These are phyloP conservation scores for Phytophthora megakarya DNA, from an alignment of 352 stramenopile genomes.

Conservation along the genomic window DNA sequence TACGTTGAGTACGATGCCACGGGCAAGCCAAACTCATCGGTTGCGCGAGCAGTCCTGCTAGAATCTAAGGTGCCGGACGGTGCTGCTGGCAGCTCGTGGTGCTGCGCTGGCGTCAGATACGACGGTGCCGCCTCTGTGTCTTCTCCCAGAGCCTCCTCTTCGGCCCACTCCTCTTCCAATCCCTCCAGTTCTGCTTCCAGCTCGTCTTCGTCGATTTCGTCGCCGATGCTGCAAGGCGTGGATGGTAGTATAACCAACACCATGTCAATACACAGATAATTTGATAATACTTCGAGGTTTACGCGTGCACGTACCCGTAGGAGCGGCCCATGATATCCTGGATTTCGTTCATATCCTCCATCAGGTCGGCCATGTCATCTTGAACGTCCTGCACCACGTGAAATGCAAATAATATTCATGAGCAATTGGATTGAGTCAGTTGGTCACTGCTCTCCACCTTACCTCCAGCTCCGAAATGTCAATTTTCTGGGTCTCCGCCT, in stretches of 20 bases:
- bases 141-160: constrained; percentile 56
- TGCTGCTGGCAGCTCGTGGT: constrained; percentile 63
- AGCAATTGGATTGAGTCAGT: neutral
- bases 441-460: constrained; percentile 6
- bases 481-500: constrained; percentile 95
- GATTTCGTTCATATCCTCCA: constrained; percentile 99
- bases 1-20: constrained; percentile 48
- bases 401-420: neutral
- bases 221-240: constrained; percentile 71
- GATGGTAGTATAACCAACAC: neutral
- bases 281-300: too few species aligned
- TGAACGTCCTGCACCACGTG: constrained; percentile 83
- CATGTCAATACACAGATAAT: too few species aligned
- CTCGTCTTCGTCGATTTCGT: constrained; percentile 95
- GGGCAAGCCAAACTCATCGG: constrained; percentile 81
- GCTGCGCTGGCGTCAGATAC: constrained; percentile 59
- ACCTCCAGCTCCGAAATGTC: constrained; percentile 96
- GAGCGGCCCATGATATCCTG: constrained; percentile 96
- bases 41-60: constrained; percentile 31
- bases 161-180: constrained; percentile 93
- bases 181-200: constrained; percentile 94
- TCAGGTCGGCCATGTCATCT: constrained; percentile 97
- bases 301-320: constrained; percentile 80
- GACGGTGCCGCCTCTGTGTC: constrained; percentile 58
- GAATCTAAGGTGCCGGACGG: constrained; percentile 53